Base-by-base conservation (phyloP, 2,329 filamentous ascomycete species). In the Ophiosphaerella herpotricha region DNA sequence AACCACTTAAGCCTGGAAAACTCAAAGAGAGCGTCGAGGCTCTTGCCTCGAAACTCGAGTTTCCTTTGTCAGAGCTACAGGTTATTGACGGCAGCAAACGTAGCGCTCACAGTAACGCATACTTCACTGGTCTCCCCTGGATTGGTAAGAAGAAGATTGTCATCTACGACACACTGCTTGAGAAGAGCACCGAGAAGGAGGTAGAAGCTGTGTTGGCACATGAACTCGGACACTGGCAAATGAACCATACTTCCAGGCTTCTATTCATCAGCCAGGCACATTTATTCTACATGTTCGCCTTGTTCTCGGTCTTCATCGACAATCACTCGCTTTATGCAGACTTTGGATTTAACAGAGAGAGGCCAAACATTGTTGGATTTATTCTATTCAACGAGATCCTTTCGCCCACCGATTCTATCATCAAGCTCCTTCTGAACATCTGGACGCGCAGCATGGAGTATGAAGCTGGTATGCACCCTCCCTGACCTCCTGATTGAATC, bases 291-390 rank as follows among this genome's bases (percentile, higher is more conserved):
- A 90, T 97, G 63, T 99, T 99, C 69, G 84, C 90, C 21, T 84
- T 99, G 32, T 99, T 99, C 82, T 96, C 92, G 29, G 89, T 94
- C 67, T 99, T 99, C 77, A 89, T 99, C 78, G 91, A 95, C 82
- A 99, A 99, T 80, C 80, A 82, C 64, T 96, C 91, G 11, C 80
- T 99, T 18, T 99, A 96, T 77, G 80, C 87, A 52, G 87, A 91
- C 50, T 99, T 99, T 71, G 95, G 94, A 36, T 99, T 99, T 78
- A 74, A 84, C 71, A 83, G 81, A 37, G 82, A 93, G 67, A 85
- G 88, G 68, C 94, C 94, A 48, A 96, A 96, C 73, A 92, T 99
- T 72, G 91, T 99, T 67, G 94, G 94, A 11, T 97, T 99, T 79
- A 87, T 97, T 64, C 84, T 99, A 45, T 99, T 99, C 82, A 97